Conservation (phyloP, 129 eudicot genomes). For the Flaveria sonorensis region DNA sequence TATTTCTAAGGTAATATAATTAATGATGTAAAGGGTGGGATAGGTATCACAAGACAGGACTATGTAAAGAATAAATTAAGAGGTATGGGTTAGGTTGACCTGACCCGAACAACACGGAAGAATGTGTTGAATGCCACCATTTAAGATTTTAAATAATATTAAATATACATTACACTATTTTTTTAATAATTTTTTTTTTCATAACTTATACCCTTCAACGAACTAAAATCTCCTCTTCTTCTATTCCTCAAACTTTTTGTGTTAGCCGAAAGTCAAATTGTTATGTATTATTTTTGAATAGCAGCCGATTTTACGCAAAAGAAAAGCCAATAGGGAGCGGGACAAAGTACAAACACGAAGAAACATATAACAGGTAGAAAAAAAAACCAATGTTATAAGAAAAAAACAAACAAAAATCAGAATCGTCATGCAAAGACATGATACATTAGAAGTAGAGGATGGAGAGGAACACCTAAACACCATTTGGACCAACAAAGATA, state of each 20-base stretch:
- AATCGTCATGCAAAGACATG: too few species aligned
- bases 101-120: constrained; percentile 43
- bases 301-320: too few species aligned
- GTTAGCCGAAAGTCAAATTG: neutral
- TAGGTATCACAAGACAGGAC: constrained; percentile 23
- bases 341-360: too few species aligned
- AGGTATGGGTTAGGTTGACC: constrained; percentile 36
- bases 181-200: neutral
- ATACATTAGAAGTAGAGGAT: too few species aligned
- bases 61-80: constrained; percentile 24
- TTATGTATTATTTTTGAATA: too few species aligned
- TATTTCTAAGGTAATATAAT: neutral
- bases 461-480: too few species aligned
- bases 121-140: constrained; percentile 39
- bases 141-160: neutral
- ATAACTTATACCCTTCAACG: neutral
- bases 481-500: too few species aligned
- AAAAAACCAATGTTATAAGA: too few species aligned
- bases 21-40: neutral
- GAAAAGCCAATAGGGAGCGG: too few species aligned
- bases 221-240: neutral
- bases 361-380: too few species aligned
- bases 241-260: neutral
- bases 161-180: neutral
- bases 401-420: too few species aligned